Percentiles rank a stretch among this genome's conserved stretches.
Evolutionary conservation across 2,329 filamentous ascomycete genomes (phyloP).

Genomic region (Calonectria henricotiae): DNA sequence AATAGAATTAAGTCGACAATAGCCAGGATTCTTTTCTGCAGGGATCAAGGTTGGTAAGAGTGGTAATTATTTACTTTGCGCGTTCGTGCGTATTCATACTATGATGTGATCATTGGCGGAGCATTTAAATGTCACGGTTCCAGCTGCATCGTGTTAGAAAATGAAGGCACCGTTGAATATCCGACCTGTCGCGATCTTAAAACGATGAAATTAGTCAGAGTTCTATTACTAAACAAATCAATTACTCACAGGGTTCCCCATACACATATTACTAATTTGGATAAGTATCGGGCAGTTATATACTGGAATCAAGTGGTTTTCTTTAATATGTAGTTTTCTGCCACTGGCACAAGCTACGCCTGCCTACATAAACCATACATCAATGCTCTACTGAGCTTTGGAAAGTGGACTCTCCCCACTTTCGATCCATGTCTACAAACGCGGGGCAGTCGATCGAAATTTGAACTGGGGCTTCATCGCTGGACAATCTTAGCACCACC

Average conservation of each 20-base stretch:
- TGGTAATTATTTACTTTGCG: no score
- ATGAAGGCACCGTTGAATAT: no score
- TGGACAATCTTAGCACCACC: background rate
- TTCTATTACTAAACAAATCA: background rate
- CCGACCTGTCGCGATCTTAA: no score
- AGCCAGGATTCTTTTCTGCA: no score
- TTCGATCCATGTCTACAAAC: slow-evolving; percentile 6
- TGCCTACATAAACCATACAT: background rate
- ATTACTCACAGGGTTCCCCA: background rate
- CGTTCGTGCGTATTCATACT: no score
- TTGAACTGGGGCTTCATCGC: background rate
- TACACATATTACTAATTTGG: background rate
- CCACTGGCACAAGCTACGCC: background rate
- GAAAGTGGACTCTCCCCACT: slow-evolving; percentile 10
- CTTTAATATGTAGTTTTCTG: background rate
- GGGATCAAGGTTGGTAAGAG: no score
- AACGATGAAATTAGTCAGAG: no score
- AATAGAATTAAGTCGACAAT: no score
- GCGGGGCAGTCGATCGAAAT: background rate
- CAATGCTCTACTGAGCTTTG: background rate
- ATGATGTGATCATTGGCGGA: no score
- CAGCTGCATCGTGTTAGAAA: no score
- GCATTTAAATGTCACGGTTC: no score
- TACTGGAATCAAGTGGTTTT: background rate
- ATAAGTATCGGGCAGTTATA: background rate